Percentiles rank a stretch among this genome's conserved stretches.
Conservation (phyloP, 192 early-diverging fungal genomes). For the Coemansia sp. region DNA sequence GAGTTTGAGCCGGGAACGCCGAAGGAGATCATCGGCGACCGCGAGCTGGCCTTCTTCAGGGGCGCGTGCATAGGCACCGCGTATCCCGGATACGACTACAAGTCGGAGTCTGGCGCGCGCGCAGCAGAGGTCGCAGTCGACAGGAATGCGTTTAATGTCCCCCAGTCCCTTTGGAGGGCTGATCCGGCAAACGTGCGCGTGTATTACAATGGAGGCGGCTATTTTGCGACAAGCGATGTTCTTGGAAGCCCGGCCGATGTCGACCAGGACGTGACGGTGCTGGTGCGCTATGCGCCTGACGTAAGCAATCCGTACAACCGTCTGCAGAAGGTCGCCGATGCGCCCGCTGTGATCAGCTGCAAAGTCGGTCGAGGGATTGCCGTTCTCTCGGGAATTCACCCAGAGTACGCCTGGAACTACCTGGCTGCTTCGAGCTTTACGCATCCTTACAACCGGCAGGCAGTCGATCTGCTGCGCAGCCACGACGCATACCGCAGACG, state of each 20-base stretch:
- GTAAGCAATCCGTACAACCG: conserved; percentile 43
- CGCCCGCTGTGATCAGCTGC: conserved; percentile 66
- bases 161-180: conserved; percentile 35
- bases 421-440: conserved; percentile 57
- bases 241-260: background rate
- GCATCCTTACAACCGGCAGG: conserved; percentile 42
- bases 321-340: conserved; percentile 17
- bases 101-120: conserved; percentile 69
- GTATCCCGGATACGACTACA: conserved; percentile 81
- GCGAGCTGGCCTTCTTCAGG: conserved; percentile 70
- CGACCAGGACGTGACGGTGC: conserved; percentile 18
- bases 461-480: conserved; percentile 51
- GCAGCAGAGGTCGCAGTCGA: conserved; percentile 57
- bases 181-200: conserved; percentile 43
- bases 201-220: conserved; percentile 75
- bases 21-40: conserved; percentile 67
- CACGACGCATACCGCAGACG: conserved; percentile 54
- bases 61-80: conserved; percentile 71
- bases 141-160: conserved; percentile 21
- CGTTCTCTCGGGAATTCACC: conserved; percentile 75
- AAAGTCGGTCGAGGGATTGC: conserved; percentile 65
- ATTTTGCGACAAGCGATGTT: conserved; percentile 55
- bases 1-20: conserved; percentile 71
- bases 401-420: conserved; percentile 70
- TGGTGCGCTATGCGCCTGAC: conserved; percentile 46